Percentiles rank a stretch among this genome's conserved stretches.
Conservation (phyloP, 495 filamentous ascomycete genomes). For the Xylaria longipes region DNA sequence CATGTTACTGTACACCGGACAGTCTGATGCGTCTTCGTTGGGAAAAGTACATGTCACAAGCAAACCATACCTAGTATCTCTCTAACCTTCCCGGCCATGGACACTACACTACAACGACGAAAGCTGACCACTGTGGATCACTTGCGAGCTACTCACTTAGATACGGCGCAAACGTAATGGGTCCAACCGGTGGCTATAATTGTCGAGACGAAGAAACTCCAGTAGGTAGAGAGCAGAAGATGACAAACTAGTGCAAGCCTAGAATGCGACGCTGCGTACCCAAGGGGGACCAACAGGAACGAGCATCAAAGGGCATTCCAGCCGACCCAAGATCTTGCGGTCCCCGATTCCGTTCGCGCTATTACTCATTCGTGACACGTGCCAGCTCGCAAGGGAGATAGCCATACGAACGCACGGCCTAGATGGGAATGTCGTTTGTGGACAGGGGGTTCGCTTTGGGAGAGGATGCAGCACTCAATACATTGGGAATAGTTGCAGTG, state of each 20-base stretch:
- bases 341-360: background rate
- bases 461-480: conserved; percentile 12
- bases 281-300: background rate
- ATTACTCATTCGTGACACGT: background rate
- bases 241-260: background rate
- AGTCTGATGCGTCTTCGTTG: background rate
- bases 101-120: background rate
- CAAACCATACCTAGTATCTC: background rate
- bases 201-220: background rate
- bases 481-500: conserved; percentile 12
- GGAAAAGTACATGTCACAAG: background rate
- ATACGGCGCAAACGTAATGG: conserved; percentile 6
- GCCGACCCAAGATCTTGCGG: background rate
- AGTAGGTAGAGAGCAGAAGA: background rate
- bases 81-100: background rate
- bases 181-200: background rate
- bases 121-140: background rate
- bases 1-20: conserved; percentile 1
- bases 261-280: background rate
- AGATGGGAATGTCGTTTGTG: background rate
- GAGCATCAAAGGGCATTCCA: background rate
- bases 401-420: background rate
- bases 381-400: background rate
- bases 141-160: background rate
- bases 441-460: background rate